Percentiles rank a stretch among this genome's conserved stretches.
phyloP scores from a whole-genome alignment of 2,329 filamentous ascomycete genomes.

The Phoma sp. region DNA sequence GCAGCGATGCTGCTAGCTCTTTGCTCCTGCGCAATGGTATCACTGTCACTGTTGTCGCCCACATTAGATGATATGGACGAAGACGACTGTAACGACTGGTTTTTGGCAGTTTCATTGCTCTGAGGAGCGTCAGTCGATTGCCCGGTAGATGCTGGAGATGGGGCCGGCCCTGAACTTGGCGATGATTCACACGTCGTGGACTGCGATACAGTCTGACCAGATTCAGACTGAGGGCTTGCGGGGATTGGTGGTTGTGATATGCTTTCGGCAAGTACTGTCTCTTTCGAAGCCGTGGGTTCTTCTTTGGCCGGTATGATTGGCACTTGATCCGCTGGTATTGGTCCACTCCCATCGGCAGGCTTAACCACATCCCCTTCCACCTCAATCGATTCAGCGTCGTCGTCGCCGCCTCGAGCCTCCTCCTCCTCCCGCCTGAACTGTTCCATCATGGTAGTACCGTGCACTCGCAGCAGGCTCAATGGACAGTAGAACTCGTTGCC shows the following conservation, averaged over 20 bases:
- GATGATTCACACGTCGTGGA: background rate
- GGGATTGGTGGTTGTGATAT: conserved; percentile 1
- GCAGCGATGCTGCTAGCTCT: background rate
- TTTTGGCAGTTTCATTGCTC: background rate
- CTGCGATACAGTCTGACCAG: background rate
- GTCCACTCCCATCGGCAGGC: conserved; percentile 41
- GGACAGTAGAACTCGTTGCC: conserved; percentile 98
- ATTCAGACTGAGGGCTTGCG: background rate
- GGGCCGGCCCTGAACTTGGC: background rate
- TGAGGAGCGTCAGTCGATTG: conserved; percentile 2
- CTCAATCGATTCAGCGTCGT: conserved; percentile 67
- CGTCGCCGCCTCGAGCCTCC: conserved; percentile 62
- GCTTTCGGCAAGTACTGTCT: background rate
- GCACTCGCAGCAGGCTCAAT: conserved; percentile 85
- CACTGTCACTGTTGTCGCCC: background rate
- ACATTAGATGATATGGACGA: background rate
- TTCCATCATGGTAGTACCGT: conserved; percentile 93
- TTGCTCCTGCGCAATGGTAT: background rate
- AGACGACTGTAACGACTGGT: background rate
- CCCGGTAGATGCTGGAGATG: background rate
- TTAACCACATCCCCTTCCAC: conserved; percentile 51
- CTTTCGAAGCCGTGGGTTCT: background rate
- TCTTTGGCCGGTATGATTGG: conserved; percentile 27
- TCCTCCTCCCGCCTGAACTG: conserved; percentile 91
- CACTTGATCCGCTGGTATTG: conserved; percentile 27